phyloP scores from a whole-genome alignment of 106 monocot species.

The Agapanthus africanus region DNA sequence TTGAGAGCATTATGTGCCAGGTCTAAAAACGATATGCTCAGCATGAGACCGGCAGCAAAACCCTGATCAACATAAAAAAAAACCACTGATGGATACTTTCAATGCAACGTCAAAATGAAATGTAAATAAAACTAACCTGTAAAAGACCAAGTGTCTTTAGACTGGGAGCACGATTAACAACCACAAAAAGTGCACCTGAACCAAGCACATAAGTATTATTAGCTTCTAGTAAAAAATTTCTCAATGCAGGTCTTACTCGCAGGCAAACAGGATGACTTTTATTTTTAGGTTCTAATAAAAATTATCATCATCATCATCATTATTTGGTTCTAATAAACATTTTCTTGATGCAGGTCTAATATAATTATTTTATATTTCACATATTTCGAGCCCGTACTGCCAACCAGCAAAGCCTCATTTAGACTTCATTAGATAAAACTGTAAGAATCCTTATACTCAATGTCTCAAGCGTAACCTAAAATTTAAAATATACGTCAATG shows the following conservation, averaged over 20 bases:
- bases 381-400: not conserved
- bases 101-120: not conserved
- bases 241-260: not conserved
- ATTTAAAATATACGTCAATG: not conserved
- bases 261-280: not conserved
- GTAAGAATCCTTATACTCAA: not conserved
- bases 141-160: conserved; percentile 85
- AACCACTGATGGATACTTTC: not conserved
- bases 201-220: not conserved
- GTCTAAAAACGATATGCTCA: conserved; percentile 97
- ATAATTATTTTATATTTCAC: not conserved
- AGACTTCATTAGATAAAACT: not conserved
- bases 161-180: conserved; percentile 23
- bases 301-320: too few species aligned
- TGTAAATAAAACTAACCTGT: conserved; percentile 45
- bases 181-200: conserved; percentile 84
- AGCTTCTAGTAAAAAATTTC: not conserved
- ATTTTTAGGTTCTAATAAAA: too few species aligned
- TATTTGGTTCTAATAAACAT: too few species aligned
- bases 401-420: not conserved
- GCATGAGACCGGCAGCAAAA: conserved; percentile 98
- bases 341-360: too few species aligned
- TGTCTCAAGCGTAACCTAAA: too few species aligned
- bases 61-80: conserved; percentile 38
- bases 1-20: conserved; percentile 96